Base-by-base conservation (phyloP, 2,329 filamentous ascomycete species). In the Aspergillus puulaauensis region DNA sequence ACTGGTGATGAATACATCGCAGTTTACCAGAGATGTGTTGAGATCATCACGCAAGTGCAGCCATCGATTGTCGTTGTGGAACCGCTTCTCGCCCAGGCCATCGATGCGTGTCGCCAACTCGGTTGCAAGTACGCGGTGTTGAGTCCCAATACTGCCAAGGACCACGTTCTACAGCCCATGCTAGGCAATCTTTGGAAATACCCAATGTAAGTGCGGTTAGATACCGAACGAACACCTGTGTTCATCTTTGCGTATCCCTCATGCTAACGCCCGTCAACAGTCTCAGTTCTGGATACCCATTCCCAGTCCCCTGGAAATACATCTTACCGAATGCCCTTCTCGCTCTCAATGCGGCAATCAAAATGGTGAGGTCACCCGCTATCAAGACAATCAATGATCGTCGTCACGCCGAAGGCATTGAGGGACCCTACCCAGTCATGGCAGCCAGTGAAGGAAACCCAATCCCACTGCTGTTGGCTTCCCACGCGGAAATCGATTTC, bases 91-190 rank as follows among this genome's bases (percentile, higher is more conserved):
- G 62, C 68, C 0, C 75, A 75, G 8, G 79, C 58, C 2, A 49
- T 78, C 4, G 76, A 79, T 23, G 77, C 74, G 3, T 77, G 73
- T 53, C 72, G 70, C 21, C 64, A 68, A 9, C 51, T 72, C n/a
- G 58, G 61, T 0, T 60, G 70, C n/a, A 66, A 68, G 6, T 74
- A 69, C 60, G 64, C 74, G 1, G 61, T 75, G 4, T 60, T 81
- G 23, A 74, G 72, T 27, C 77, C 79, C 0, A 80, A 79, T 60
- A 70, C 77, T 1, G 71, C 78, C 57, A 75, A 77, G 54, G 77
- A 80, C 4, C 76, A 77, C 43, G 67, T 75, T 0, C 53, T 60
- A 1, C 68, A 71, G 4, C 61, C 69, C 4, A 74, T 77, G 56
- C 73, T 79, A 21, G 61, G 51, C 12, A 61, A 59, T 23, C 61